Conservation (phyloP, 2,329 filamentous ascomycete species). For the Ramichloridium luteum region DNA sequence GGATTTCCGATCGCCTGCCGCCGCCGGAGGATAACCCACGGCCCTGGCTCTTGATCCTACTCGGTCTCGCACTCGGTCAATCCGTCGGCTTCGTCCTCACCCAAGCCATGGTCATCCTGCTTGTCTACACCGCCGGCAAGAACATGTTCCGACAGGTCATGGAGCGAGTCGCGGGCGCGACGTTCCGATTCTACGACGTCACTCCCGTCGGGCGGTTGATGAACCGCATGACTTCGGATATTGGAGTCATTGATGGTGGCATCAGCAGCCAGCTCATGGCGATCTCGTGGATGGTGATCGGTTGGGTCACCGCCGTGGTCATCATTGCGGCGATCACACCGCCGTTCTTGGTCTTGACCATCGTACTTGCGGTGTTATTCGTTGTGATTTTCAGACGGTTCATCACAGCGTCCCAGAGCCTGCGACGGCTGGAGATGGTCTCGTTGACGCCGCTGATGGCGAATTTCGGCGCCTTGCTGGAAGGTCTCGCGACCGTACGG, state of each 20-base stretch:
- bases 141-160: constrained; percentile 63
- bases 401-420: constrained; percentile 68
- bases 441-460: constrained; percentile 81
- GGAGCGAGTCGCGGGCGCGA: constrained; percentile 60
- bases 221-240: constrained; percentile 84
- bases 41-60: constrained; percentile 64
- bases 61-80: constrained; percentile 50
- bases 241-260: constrained; percentile 79
- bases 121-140: constrained; percentile 67
- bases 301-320: constrained; percentile 58
- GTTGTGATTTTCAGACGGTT: constrained; percentile 64
- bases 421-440: constrained; percentile 78
- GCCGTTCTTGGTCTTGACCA: constrained; percentile 59
- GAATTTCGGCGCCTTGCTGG: constrained; percentile 78
- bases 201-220: constrained; percentile 82
- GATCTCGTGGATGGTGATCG: constrained; percentile 58
- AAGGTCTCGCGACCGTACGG: constrained; percentile 75
- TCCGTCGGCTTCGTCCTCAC: constrained; percentile 49
- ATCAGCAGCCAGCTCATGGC: constrained; percentile 61
- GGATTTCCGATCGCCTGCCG: constrained; percentile 41
- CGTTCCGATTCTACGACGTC: constrained; percentile 82
- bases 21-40: constrained; percentile 53
- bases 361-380: constrained; percentile 55
- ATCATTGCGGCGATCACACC: constrained; percentile 75
- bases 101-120: constrained; percentile 58